Evolutionary conservation across 2,329 filamentous ascomycete species (phyloP).

Genomic region (Coleophoma cylindrospora): DNA sequence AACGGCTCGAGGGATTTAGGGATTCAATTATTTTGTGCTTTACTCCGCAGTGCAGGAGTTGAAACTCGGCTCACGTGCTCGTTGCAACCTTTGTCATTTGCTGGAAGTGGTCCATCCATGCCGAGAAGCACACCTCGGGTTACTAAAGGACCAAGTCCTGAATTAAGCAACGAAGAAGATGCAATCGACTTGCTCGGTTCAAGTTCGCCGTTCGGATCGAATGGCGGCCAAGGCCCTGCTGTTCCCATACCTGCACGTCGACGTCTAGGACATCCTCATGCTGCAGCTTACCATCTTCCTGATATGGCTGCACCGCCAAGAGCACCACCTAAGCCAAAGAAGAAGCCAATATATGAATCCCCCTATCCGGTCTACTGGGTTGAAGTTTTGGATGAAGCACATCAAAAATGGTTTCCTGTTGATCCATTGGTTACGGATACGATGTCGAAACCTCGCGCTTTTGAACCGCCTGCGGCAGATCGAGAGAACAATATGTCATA

Average conservation of each 20-base stretch:
- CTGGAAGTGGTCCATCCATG: constrained; percentile 34
- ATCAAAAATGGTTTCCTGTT: constrained; percentile 87
- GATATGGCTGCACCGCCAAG: constrained; percentile 30
- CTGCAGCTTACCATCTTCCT: constrained; percentile 47
- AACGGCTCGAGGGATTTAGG: constrained; percentile 85
- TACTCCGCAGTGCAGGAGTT: constrained; percentile 79
- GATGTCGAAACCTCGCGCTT: constrained; percentile 66
- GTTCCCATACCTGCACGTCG: constrained; percentile 16
- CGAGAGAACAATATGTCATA: constrained; percentile 74
- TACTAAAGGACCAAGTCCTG: constrained; percentile 17
- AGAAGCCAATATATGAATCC: constrained; percentile 57
- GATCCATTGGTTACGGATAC: constrained; percentile 80
- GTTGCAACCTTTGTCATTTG: constrained; percentile 64
- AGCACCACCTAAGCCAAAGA: constrained; percentile 27
- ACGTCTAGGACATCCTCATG: constrained; percentile 30
- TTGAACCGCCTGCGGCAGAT: constrained; percentile 82
- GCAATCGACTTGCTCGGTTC: constrained; percentile 5
- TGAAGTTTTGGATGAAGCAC: constrained; percentile 78
- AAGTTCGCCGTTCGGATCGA: constrained; percentile 7
- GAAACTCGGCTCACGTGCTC: constrained; percentile 84
- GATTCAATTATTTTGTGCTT: constrained; percentile 83
- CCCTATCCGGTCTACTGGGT: constrained; percentile 88
- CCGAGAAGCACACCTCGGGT: constrained; percentile 13
- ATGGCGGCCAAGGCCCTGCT: constrained; percentile 3
- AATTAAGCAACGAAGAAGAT: constrained; percentile 27